These are phyloP conservation scores for Typha latifolia DNA, from an alignment of 176 grass and related monocot species.

Conservation along the genomic window DNA sequence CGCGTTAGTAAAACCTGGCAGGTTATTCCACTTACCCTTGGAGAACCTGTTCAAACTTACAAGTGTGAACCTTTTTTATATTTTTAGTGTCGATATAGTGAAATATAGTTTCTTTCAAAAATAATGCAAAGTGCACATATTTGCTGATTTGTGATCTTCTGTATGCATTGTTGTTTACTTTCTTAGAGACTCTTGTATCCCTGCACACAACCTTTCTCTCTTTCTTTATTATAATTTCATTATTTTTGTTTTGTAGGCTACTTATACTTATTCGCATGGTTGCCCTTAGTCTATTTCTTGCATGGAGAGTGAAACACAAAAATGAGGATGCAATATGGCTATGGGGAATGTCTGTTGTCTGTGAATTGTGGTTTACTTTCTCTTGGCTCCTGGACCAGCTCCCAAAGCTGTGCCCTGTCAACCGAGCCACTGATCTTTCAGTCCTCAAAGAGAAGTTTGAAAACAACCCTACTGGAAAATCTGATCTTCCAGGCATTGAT, in stretches of 20 bases:
- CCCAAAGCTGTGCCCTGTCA: conserved; percentile 73
- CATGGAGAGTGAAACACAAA: conserved; percentile 70
- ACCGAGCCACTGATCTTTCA: conserved; percentile 66
- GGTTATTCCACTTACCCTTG: too few relatives aligned
- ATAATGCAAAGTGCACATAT: not conserved
- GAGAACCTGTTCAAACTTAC: too few relatives aligned
- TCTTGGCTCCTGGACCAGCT: conserved; percentile 94
- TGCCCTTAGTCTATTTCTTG: conserved; percentile 63
- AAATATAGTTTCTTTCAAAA: not conserved
- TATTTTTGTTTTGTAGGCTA: conserved; percentile 43
- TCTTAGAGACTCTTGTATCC: too few relatives aligned
- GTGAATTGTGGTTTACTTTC: conserved; percentile 85
- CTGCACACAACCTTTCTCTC: too few relatives aligned
- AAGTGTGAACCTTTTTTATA: not conserved
- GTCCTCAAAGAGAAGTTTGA: conserved; percentile 96
- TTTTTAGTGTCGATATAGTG: not conserved
- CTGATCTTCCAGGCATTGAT: conserved; percentile 83
- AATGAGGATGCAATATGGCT: conserved; percentile 90
- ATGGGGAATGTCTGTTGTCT: conserved; percentile 98
- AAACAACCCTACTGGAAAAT: conserved; percentile 61
- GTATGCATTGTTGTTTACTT: too few relatives aligned
- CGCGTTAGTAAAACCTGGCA: too few relatives aligned
- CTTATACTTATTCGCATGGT: conserved; percentile 68
- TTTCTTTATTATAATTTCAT: not conserved
- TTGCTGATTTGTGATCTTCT: too few relatives aligned